Percentiles rank a stretch among this genome's conserved stretches.
phyloP scores from a whole-genome alignment of 2,329 filamentous ascomycete genomes.

The Kalmusia sp. region DNA sequence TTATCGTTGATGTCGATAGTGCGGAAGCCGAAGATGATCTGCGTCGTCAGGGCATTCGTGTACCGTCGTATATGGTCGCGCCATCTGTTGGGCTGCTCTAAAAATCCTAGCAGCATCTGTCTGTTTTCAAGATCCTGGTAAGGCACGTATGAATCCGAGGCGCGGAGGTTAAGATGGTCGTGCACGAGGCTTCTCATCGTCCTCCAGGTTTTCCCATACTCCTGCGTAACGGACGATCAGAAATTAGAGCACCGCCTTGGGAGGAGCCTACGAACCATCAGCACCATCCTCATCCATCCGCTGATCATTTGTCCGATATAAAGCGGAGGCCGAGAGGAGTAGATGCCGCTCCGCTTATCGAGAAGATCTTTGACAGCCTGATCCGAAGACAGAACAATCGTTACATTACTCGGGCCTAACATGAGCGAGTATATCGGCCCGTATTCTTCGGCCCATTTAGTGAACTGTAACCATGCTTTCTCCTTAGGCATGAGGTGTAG shows the following conservation, averaged over 20 bases:
- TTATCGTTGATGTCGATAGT: slow-evolving; percentile 15
- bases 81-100: slow-evolving; percentile 53
- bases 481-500: slow-evolving; percentile 55
- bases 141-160: slow-evolving; percentile 36
- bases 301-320: slow-evolving; percentile 47
- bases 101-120: slow-evolving; percentile 58
- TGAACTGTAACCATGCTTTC: slow-evolving; percentile 55
- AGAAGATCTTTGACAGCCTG: slow-evolving; percentile 58
- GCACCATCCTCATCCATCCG: slow-evolving; percentile 20
- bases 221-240: slow-evolving; percentile 9
- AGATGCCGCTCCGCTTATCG: slow-evolving; percentile 57
- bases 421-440: slow-evolving; percentile 61
- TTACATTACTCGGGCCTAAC: slow-evolving; percentile 52
- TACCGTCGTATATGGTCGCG: slow-evolving; percentile 58
- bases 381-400: slow-evolving; percentile 56
- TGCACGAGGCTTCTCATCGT: slow-evolving; percentile 22
- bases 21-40: slow-evolving; percentile 57
- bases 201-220: slow-evolving; percentile 25
- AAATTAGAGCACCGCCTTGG: not conserved
- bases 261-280: slow-evolving; percentile 20
- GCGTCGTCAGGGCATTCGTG: slow-evolving; percentile 56
- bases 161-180: slow-evolving; percentile 23
- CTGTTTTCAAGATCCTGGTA: slow-evolving; percentile 65
- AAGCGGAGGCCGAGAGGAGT: slow-evolving; percentile 54
- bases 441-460: slow-evolving; percentile 61